A percentile compares a stretch with the other conserved stretches of the same genome.
Evolutionary conservation across 306 rosid species (phyloP).

Genomic region (Cajanus cajan): DNA sequence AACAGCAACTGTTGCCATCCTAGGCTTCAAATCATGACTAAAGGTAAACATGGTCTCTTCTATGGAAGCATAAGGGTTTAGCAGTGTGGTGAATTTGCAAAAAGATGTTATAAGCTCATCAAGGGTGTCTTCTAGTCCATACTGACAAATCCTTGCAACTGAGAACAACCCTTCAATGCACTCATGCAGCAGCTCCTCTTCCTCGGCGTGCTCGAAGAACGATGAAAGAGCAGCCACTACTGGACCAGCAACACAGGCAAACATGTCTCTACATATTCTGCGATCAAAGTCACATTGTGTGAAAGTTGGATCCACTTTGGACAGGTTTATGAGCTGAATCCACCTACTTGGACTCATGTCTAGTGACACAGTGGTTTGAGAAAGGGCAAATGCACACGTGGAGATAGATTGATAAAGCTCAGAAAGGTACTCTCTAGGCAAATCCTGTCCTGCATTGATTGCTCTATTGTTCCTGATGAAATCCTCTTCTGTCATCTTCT

Average conservation of each 20-base stretch:
- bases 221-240: conserved; percentile 76
- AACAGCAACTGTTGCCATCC: conserved; percentile 81
- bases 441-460: conserved; percentile 88
- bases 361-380: conserved; percentile 40
- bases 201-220: conserved; percentile 81
- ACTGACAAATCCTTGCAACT: conserved; percentile 73
- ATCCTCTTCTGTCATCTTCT: conserved; percentile 93
- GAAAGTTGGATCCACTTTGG: conserved; percentile 46
- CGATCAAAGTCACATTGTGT: conserved; percentile 54
- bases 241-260: conserved; percentile 91
- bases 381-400: conserved; percentile 55
- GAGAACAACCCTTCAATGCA: conserved; percentile 88
- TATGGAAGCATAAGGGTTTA: conserved; percentile 88
- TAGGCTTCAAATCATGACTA: conserved; percentile 82
- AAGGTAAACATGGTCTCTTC: conserved; percentile 86
- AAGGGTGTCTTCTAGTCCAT: conserved; percentile 85
- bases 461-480: conserved; percentile 85
- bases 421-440: conserved; percentile 80
- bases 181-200: conserved; percentile 86
- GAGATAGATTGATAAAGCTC: conserved; percentile 80
- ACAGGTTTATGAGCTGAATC: conserved; percentile 76
- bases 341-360: conserved; percentile 85
- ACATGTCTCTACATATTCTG: conserved; percentile 82
- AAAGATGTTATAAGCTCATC: conserved; percentile 82
- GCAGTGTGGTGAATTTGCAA: conserved; percentile 78